Evolutionary conservation across 1,284 basidiomycete species (phyloP), one percentile per base, ranked within the genome.

Genomic region (Microbotryum intermedium): DNA sequence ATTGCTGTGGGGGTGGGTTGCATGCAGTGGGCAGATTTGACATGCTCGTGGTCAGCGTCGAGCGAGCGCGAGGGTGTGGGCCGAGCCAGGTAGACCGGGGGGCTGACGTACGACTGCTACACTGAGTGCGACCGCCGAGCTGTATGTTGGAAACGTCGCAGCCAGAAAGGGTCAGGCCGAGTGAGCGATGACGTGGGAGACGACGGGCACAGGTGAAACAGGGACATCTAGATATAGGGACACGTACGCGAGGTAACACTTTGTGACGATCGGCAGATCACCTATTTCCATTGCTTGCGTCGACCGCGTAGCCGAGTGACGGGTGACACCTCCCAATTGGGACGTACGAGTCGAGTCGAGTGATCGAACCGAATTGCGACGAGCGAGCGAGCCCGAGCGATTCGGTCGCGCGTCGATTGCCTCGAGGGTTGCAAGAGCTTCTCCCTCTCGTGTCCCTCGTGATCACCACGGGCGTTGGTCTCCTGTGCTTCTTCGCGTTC

Each of bases 241-340:
- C 5, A 21, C 68, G 18, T 25, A 69, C 70, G 70, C 50, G 28
- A 71, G 63, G 50, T 70, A 66, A 1, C 65, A 64, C 48, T 67
- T 71, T 3, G 91, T 95, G 56, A 95, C 83, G 4, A 90, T 90
- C 39, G 91, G 91, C 55, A 94, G 87, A 70, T 92, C 87, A 34
- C 80, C 82, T 47, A 92, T 26, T 48, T 65, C 62, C 62, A 64
- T 62, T 21, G 11, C 46, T 9, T 57, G 43, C 6, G 21, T 23
- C 20, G 51, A 46, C 30, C 13, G 44, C 10, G 28, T 54, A 2
- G 53, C 44, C 20, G 47, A 54, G 30, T 46, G 46, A n/a, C 21
- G 54, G 20, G 54, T 46, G n/a, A 34, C 29, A 16, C 26, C 29
- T 23, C 55, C 2, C 34, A 16, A 11, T 39, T 11, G 10, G 5